These are phyloP conservation scores for Pterocarpus santalinus DNA, from an alignment of 306 rosid species.

Conservation along the genomic window DNA sequence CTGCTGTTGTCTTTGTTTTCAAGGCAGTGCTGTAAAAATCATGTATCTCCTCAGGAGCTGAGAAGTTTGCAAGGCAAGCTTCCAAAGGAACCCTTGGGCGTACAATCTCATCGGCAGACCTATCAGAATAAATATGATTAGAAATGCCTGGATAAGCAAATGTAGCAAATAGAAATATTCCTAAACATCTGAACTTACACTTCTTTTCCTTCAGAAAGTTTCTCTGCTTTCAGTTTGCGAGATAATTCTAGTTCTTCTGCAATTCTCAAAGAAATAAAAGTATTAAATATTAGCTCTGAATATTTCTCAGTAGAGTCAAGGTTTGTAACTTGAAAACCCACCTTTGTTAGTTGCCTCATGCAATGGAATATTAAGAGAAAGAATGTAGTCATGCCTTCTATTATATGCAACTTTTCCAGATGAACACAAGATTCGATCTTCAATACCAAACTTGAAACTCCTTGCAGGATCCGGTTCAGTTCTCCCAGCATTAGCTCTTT, in stretches of 20 bases:
- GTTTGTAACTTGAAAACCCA: constrained; percentile 31
- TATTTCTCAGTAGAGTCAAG: constrained; percentile 32
- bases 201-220: constrained; percentile 84
- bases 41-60: constrained; percentile 92
- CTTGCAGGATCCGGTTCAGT: constrained; percentile 79
- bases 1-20: constrained; percentile 87
- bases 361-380: constrained; percentile 89
- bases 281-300: constrained; percentile 38
- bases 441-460: constrained; percentile 95
- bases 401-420: constrained; percentile 97
- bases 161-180: constrained; percentile 32
- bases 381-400: constrained; percentile 88
- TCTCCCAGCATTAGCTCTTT: constrained; percentile 72
- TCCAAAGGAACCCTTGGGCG: constrained; percentile 97
- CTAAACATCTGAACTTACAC: constrained; percentile 67
- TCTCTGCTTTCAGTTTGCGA: constrained; percentile 78
- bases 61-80: constrained; percentile 89
- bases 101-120: constrained; percentile 78
- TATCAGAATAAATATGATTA: constrained; percentile 57
- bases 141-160: constrained; percentile 34
- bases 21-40: constrained; percentile 93
- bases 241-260: constrained; percentile 85
- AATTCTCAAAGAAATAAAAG: constrained; percentile 51
- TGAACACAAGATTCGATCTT: constrained; percentile 90
- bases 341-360: constrained; percentile 92